These are phyloP conservation scores for Trichoderma orchidacearum DNA, from an alignment of 495 filamentous ascomycete genomes.

Conservation along the genomic window DNA sequence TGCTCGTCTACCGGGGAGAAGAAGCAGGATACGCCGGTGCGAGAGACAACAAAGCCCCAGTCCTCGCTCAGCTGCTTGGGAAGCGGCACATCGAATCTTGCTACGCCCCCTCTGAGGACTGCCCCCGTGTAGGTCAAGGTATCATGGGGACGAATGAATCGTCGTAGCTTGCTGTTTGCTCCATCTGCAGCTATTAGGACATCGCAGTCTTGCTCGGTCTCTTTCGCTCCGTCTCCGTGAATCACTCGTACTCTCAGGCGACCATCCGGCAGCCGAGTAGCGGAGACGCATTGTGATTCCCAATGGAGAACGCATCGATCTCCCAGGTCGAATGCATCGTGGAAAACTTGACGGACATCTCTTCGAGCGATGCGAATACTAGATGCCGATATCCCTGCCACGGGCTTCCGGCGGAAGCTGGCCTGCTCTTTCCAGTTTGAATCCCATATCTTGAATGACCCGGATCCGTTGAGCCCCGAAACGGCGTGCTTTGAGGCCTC, in stretches of 20 bases:
- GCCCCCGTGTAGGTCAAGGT: conserved; percentile 17
- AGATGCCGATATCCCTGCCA: conserved; percentile 6
- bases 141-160: conserved; percentile 18
- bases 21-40: conserved; percentile 18
- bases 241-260: conserved; percentile 10
- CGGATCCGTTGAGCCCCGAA: conserved; percentile 4
- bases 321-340: conserved; percentile 6
- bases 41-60: conserved; percentile 18
- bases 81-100: conserved; percentile 11
- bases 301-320: conserved; percentile 8
- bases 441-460: conserved; percentile 15
- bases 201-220: conserved; percentile 17
- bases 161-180: conserved; percentile 22
- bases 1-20: conserved; percentile 18
- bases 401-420: conserved; percentile 7
- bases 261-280: conserved; percentile 5
- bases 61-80: conserved; percentile 14
- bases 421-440: conserved; percentile 10
- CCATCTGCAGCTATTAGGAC: conserved; percentile 25
- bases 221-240: conserved; percentile 1
- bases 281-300: conserved; percentile 10
- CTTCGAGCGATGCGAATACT: conserved; percentile 12
- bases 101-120: conserved; percentile 14
- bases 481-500: conserved; percentile 5
- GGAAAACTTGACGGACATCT: conserved; percentile 11